Conservation (phyloP, 352 stramenopile species). For the Globisporangium takayamanum region DNA sequence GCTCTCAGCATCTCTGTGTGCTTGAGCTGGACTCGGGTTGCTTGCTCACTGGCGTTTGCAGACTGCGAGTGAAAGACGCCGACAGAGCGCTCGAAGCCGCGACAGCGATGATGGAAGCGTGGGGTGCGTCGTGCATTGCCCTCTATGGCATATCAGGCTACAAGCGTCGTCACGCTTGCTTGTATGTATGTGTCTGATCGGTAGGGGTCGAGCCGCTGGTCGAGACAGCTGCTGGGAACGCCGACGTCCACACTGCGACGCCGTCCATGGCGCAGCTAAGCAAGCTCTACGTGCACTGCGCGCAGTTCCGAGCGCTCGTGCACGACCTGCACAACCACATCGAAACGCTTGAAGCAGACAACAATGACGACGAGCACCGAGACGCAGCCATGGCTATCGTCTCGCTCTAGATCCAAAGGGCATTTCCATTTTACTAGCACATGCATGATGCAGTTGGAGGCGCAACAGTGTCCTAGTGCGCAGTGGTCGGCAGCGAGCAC, state of each 20-base stretch:
- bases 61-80: slow-evolving; percentile 21
- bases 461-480: too few relatives aligned
- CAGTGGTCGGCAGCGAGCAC: not conserved
- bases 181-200: not conserved
- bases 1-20: not conserved
- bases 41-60: slow-evolving; percentile 4
- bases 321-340: slow-evolving; percentile 34
- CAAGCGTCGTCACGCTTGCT: not conserved
- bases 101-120: slow-evolving; percentile 35
- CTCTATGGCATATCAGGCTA: not conserved
- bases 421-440: not conserved
- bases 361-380: not conserved
- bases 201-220: slow-evolving; percentile 39
- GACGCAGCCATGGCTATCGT: not conserved
- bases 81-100: slow-evolving; percentile 24
- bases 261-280: slow-evolving; percentile 19
- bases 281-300: slow-evolving; percentile 23
- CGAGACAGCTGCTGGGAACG: slow-evolving; percentile 14
- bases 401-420: not conserved
- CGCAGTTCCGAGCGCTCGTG: slow-evolving; percentile 27
- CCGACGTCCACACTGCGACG: not conserved
- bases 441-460: too few relatives aligned
- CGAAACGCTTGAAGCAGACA: slow-evolving; percentile 8
- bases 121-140: slow-evolving; percentile 19
- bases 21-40: not conserved